phyloP scores from a whole-genome alignment of 345 rosid genomes.

The Gossypium thurberi region DNA sequence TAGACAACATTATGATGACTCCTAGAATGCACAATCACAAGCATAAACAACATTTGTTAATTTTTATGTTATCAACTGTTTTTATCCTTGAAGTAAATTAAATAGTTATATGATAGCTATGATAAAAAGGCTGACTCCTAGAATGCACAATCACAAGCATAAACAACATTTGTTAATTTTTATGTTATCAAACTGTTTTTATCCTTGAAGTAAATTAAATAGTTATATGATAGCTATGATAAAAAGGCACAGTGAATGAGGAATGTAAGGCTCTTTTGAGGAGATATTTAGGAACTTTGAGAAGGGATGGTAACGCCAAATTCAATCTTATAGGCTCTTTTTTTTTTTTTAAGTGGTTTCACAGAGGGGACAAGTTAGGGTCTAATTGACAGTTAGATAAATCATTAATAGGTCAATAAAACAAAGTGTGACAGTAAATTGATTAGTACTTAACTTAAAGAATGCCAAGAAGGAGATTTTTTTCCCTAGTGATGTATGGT shows the following conservation, averaged over 20 bases:
- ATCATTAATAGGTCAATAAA: constrained; percentile 19
- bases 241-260: not conserved
- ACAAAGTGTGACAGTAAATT: constrained; percentile 9
- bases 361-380: not conserved
- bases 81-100: constrained; percentile 9
- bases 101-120: not conserved
- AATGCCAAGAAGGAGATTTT: not conserved
- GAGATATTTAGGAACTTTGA: not conserved
- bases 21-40: constrained; percentile 15
- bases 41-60: not conserved
- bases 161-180: not conserved
- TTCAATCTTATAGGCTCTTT: too few species aligned
- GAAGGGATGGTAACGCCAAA: not conserved
- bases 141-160: constrained; percentile 15
- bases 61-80: constrained; percentile 9
- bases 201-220: constrained; percentile 4
- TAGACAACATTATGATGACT: not conserved
- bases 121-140: not conserved
- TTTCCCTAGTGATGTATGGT: not conserved
- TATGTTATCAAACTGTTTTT: constrained; percentile 13
- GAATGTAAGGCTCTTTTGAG: constrained; percentile 8
- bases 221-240: not conserved
- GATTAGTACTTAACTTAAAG: constrained; percentile 9
- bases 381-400: constrained; percentile 17
- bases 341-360: too few species aligned